Evolutionary conservation across 1,284 basidiomycete genomes (phyloP).

Genomic region (Austroboletus rostrupii): DNA sequence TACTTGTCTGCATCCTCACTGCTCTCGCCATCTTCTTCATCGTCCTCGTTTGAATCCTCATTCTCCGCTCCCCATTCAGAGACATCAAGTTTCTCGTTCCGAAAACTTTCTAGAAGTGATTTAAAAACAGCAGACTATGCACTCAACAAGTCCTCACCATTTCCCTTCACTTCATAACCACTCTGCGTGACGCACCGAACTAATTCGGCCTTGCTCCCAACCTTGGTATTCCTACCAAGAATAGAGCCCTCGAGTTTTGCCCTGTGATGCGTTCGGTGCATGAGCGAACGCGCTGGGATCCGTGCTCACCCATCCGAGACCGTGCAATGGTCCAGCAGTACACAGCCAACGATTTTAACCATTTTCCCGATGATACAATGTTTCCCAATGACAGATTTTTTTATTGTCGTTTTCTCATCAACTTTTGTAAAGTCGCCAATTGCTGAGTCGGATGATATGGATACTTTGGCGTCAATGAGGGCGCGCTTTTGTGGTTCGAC

Average conservation of each 20-base stretch:
- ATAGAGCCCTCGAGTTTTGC: constrained; percentile 90
- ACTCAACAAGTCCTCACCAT: constrained; percentile 45
- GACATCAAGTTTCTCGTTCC: constrained; percentile 63
- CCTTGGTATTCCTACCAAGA: constrained; percentile 75
- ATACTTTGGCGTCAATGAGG: constrained; percentile 73
- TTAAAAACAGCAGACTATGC: not conserved
- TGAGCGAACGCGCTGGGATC: not conserved
- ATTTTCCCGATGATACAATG: constrained; percentile 88
- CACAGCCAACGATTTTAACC: constrained; percentile 81
- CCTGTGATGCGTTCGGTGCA: constrained; percentile 38
- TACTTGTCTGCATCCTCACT: constrained; percentile 8
- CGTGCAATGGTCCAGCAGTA: constrained; percentile 87
- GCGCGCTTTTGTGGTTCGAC: constrained; percentile 57
- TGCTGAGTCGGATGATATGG: constrained; percentile 83
- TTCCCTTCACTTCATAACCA: constrained; percentile 76
- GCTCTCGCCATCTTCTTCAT: constrained; percentile 28
- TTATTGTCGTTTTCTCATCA: constrained; percentile 82
- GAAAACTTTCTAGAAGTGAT: constrained; percentile 43
- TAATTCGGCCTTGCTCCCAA: constrained; percentile 79
- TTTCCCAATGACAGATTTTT: constrained; percentile 83
- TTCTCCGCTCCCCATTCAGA: constrained; percentile 55
- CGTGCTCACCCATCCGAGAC: constrained; percentile 76
- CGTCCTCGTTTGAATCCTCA: constrained; percentile 29
- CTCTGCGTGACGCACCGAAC: constrained; percentile 85
- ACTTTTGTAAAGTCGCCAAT: constrained; percentile 80